Base-by-base conservation (phyloP, 2,329 filamentous ascomycete species). In the Aspergillus neoniger region DNA sequence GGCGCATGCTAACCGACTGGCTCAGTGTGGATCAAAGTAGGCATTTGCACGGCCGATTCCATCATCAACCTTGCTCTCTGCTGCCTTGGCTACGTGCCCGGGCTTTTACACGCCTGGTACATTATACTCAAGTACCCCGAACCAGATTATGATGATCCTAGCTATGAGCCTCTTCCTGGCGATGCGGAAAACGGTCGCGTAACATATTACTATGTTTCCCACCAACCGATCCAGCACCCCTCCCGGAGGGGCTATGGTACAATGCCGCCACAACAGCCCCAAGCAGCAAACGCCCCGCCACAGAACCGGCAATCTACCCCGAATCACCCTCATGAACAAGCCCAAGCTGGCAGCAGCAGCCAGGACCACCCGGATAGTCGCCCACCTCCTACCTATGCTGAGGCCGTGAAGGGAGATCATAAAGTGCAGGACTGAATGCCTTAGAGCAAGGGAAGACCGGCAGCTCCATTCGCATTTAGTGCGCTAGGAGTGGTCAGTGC, bases 51-150 rank as follows among this genome's bases (percentile, higher is more conserved):
- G 64, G 92, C 89, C 59, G 95, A 98, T 80, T 94, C 91, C 8
- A 72, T 98, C 70, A 96, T 99, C 82, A 99, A 99, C 82, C 88
- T 98, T 76, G 89, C 93, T 50, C 91, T 98, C 70, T 95, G 90
- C 77, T 75, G 86, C 57, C 86, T 94, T 21, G 91, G 89, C 70
- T 92, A 84, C 73, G 78, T 98, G 62, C 94, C 94, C 19, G 94
- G 94, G 63, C 89, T 98, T 53, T 81, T 99, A 2, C 95, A 99
- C 81, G 87, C 93, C 64, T 98, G 95, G 94, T 99, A 98, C 84
- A 96, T 98, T 78, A 97, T 99, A 78, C 86, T 91, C 71, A 90
- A 91, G 74, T 91, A 89, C 76, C 95, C 95, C 60, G 94, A 97
- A 63, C 77, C 80, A 68, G 83, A 88, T 60, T 85, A 85, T 76